Base-by-base conservation (phyloP, 176 grass and related monocot genomes). In the Alopecurus myosuroides region DNA sequence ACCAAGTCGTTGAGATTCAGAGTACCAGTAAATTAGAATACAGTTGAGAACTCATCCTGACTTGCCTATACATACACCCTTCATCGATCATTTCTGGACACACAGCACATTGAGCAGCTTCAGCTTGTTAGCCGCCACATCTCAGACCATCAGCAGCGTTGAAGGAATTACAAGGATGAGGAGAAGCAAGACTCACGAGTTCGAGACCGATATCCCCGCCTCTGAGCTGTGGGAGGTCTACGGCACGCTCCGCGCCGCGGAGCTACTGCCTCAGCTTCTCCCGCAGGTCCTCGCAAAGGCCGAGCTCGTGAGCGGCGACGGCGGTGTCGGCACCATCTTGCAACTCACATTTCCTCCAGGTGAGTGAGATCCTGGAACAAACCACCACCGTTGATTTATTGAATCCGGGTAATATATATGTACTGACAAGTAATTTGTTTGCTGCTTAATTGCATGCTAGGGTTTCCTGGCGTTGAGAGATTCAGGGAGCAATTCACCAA, bases 281-380 rank as follows among this genome's bases (percentile, higher is more conserved):
- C 82, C 71, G 0, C 52, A 84, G 19, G 11, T 84, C 56, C 28
- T 84, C 30, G 0, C 55, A 28, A 84, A 84, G 39, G 14, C 13
- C 11, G 26, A 76, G 53, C 20, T 85, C 49, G 28, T 89, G 70
- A 26, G 29, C 2, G 88, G 88, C 70, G 17, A 77, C 0, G 88
- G 82, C 60, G 31, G 3, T 7, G 69, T 77, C 8, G 88, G 82
- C 66, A 81, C 88, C 31, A 45, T 81, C 70, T 3, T 89, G 48
- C 23, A 81, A 48, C 45, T 85, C 6, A 60, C 76, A 9, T 81
- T 89, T 7, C 60, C 83, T 81, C 82, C 77, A 4, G 88, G 88
- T 85, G 29, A 89, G 88, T 85, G 29, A 89, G 49, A 13, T 42
- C 15, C n/a, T n/a, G n/a, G n/a, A n/a, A n/a, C n/a, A n/a, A n/a